A percentile compares a stretch with the other conserved stretches of the same genome.
These are phyloP conservation scores for Calonectria pteridis DNA, from an alignment of 2,329 filamentous ascomycete species.

Conservation along the genomic window DNA sequence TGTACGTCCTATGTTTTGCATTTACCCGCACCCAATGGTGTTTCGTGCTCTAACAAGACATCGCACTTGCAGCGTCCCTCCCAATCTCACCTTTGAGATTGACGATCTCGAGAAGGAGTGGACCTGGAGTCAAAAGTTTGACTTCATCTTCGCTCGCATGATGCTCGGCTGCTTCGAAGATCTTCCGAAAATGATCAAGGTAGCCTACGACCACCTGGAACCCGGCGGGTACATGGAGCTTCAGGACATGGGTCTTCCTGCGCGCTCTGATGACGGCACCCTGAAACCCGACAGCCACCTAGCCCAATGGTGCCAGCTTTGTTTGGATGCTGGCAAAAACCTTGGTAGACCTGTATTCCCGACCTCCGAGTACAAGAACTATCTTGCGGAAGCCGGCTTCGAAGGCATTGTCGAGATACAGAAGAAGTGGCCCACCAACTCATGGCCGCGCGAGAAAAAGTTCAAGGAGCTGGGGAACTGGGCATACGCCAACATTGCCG, in stretches of 20 bases:
- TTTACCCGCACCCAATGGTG: background rate
- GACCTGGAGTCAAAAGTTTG: conserved; percentile 49
- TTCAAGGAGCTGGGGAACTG: conserved; percentile 8
- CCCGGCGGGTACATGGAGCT: conserved; percentile 49
- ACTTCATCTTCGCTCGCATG: conserved; percentile 51
- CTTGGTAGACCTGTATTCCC: conserved; percentile 12
- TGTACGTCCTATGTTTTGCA: conserved; percentile 27
- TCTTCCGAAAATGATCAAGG: conserved; percentile 8
- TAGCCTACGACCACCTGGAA: conserved; percentile 35
- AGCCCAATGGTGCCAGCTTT: conserved; percentile 35
- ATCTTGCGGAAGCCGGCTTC: background rate
- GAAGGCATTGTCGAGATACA: background rate
- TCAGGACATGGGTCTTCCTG: conserved; percentile 45
- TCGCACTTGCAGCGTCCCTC: conserved; percentile 49
- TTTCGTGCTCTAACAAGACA: background rate
- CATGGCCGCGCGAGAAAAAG: conserved; percentile 14
- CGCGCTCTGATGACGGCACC: conserved; percentile 47
- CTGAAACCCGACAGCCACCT: conserved; percentile 38
- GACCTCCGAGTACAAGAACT: background rate
- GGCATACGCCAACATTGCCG: background rate
- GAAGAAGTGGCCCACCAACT: conserved; percentile 6
- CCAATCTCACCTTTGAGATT: conserved; percentile 60
- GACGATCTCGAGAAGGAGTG: conserved; percentile 53
- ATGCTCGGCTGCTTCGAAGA: conserved; percentile 47
- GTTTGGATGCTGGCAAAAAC: conserved; percentile 41